Evolutionary conservation across 768 basidiomycete genomes (phyloP).

Genomic region (Dacryopinax primogenitus): DNA sequence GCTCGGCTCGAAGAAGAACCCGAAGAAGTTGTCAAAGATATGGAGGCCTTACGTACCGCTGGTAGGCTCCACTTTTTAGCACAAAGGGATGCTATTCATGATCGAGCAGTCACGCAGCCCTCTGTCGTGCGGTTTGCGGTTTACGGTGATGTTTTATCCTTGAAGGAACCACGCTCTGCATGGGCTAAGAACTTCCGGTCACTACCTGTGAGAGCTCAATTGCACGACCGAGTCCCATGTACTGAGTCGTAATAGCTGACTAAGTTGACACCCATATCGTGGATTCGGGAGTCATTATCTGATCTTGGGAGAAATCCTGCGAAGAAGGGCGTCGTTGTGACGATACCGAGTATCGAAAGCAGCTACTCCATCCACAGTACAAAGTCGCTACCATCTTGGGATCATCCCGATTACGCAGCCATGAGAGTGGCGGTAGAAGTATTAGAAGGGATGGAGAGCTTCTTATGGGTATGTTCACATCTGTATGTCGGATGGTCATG

Average conservation of each 20-base stretch:
- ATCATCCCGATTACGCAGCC: constrained; percentile 74
- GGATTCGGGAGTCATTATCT: constrained; percentile 57
- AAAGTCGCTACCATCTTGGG: constrained; percentile 65
- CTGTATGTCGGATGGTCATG: background rate
- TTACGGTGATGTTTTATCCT: constrained; percentile 64
- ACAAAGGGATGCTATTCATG: background rate
- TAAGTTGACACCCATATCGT: constrained; percentile 50
- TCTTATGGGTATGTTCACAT: constrained; percentile 58
- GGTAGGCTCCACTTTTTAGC: constrained; percentile 35
- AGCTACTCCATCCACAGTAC: constrained; percentile 69
- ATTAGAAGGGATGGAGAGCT: constrained; percentile 87
- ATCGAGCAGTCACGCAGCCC: constrained; percentile 58
- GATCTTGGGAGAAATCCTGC: constrained; percentile 58
- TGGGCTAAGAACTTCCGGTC: constrained; percentile 61
- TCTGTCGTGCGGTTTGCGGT: constrained; percentile 78
- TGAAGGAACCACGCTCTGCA: constrained; percentile 57
- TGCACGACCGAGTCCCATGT: background rate
- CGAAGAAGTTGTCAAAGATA: constrained; percentile 52
- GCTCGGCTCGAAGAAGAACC: constrained; percentile 62
- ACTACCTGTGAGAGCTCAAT: constrained; percentile 39
- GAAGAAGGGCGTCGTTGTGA: constrained; percentile 69
- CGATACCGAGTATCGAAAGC: constrained; percentile 88
- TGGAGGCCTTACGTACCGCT: constrained; percentile 57
- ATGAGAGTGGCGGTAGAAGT: constrained; percentile 73
- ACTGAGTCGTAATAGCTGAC: constrained; percentile 23